Conservation (phyloP, 2,329 filamentous ascomycete species). For the Monosporascus ibericus region DNA sequence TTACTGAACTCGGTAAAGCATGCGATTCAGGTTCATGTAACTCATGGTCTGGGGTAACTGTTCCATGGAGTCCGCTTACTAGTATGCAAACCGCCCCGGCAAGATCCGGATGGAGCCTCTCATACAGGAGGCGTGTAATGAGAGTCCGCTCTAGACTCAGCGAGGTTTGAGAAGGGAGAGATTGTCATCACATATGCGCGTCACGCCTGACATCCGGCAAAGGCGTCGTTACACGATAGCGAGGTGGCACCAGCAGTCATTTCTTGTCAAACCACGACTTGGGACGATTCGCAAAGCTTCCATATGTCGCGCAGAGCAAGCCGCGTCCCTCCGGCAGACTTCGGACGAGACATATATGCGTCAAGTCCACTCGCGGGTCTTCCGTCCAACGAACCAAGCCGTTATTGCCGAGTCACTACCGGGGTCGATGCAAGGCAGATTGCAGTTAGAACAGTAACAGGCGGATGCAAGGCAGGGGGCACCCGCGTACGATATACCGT, state of each 20-base stretch:
- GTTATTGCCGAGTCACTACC: not conserved
- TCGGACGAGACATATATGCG: not conserved
- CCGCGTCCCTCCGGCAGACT: not conserved
- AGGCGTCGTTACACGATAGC: not conserved
- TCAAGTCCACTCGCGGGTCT: not conserved
- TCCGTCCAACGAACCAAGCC: not conserved
- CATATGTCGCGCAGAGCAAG: not conserved
- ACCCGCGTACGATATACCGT: too few species aligned
- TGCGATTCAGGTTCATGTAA: too few species aligned
- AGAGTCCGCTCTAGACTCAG: not conserved
- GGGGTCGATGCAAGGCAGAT: too few species aligned
- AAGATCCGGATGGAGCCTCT: not conserved
- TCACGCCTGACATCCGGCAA: not conserved
- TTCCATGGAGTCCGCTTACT: too few species aligned
- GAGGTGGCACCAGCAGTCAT: not conserved
- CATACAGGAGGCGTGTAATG: not conserved
- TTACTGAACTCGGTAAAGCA: too few species aligned
- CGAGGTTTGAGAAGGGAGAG: not conserved
- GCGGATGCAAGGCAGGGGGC: too few species aligned
- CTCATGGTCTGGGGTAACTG: too few species aligned
- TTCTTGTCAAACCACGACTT: not conserved
- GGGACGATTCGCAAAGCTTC: not conserved
- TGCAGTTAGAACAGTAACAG: too few species aligned
- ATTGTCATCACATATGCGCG: not conserved
- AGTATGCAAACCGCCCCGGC: not conserved